Conservation (phyloP, 306 rosid species). For the Corylus americana region DNA sequence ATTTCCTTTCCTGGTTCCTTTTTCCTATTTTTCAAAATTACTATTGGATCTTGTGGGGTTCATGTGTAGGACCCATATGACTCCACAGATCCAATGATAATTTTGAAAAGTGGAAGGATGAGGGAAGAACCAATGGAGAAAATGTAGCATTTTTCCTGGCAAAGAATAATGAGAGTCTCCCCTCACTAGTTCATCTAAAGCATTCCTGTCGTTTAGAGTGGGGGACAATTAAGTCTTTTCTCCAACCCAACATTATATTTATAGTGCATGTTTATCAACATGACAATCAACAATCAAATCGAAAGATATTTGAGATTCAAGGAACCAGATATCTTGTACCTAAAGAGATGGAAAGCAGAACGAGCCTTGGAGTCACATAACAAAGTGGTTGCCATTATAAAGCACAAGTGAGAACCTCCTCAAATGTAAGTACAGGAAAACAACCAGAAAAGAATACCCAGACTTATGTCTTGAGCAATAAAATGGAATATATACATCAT, state of each 20-base stretch:
- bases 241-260: too few species aligned
- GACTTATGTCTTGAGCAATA: conserved; percentile 64
- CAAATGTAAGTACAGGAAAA: conserved; percentile 39
- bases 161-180: not conserved
- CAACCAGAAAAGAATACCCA: conserved; percentile 54
- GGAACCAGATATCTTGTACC: not conserved
- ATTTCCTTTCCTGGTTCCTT: too few species aligned
- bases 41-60: too few species aligned
- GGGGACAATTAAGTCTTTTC: too few species aligned
- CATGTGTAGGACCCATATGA: too few species aligned
- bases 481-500: conserved; percentile 73
- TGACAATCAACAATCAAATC: not conserved
- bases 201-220: not conserved
- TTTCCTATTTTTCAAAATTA: too few species aligned
- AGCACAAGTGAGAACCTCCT: conserved; percentile 21
- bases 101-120: too few species aligned
- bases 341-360: not conserved
- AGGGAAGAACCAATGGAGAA: too few species aligned
- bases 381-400: not conserved
- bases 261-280: not conserved
- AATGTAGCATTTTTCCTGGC: too few species aligned
- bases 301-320: not conserved
- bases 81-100: too few species aligned
- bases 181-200: not conserved
- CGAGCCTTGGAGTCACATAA: not conserved